phyloP scores from a whole-genome alignment of 2,329 filamentous ascomycete species.

The Stenocarpella maydis region DNA sequence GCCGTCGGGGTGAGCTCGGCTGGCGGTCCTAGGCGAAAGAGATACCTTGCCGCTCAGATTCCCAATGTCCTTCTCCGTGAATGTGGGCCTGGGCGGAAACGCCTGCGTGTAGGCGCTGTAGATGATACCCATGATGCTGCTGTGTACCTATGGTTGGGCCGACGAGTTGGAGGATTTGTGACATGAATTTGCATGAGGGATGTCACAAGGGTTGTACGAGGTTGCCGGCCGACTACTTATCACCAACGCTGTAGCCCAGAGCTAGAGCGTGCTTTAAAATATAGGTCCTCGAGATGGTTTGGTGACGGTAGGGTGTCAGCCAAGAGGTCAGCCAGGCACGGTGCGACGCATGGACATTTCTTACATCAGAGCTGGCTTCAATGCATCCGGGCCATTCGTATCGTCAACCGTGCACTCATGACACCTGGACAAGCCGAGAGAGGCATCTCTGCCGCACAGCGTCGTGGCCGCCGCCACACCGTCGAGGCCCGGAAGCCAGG shows the following conservation, averaged over 20 bases:
- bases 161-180: neutral
- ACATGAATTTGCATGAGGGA: neutral
- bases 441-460: neutral
- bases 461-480: constrained; percentile 16
- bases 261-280: neutral
- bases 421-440: neutral
- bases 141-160: neutral
- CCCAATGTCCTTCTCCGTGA: constrained; percentile 44
- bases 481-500: neutral
- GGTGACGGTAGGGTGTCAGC: no score
- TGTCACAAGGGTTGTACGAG: neutral
- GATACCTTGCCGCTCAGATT: constrained; percentile 41
- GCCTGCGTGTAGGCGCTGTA: constrained; percentile 34
- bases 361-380: neutral
- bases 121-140: constrained; percentile 3
- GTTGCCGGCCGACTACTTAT: neutral
- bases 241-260: neutral
- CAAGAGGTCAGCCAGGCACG: neutral
- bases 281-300: neutral
- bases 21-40: neutral
- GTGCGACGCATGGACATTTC: neutral
- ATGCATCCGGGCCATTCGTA: neutral
- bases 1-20: no score
- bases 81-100: constrained; percentile 42
- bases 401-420: neutral